Base-by-base conservation (phyloP, 2,329 filamentous ascomycete genomes). In the Paramyrothecium sp. region DNA sequence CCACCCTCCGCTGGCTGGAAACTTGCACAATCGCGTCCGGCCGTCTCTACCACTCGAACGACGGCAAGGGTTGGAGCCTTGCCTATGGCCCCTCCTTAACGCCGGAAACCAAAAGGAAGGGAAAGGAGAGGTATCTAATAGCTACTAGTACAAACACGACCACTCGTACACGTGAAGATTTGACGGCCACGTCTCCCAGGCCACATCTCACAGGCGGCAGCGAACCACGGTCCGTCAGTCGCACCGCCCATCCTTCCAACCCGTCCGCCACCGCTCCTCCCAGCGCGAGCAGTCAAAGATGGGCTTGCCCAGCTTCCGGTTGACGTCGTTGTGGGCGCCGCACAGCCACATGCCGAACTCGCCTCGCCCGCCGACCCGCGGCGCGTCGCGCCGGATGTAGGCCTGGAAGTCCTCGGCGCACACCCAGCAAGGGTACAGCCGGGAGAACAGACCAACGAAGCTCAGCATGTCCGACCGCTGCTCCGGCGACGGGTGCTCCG, bases 241-340 rank as follows among this genome's bases (percentile, higher is more conserved):
- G 65, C 85, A 88, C 3, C 83, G 78, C 30, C 85, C 85, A 67
- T 88, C 88, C 71, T 84, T 86, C 89, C 90, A 97, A 0, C 95
- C 95, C 1, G 90, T 95, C 75, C 90, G 82, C 95, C 95, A 99
- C 72, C 95, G 84, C 81, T 98, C 91, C 73, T 97, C 88, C 94
- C 95, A 98, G 67, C 81, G 85, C 56, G 79, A 80, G 76, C 95
- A 99, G 80, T 99, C 92, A 76, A 99, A 99, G 65, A 83, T 83
- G 58, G 85, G 81, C 82, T 99, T 99, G 53, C 95, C 95, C 65
- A 99, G 74, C 79, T 97, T 98, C 59, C 81, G 80, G 73, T 96
- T 96, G 50, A 96, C 91, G 26, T 90, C 90, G 74, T 96, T 96
- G 73, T 96, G 91, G 59, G 91, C 91, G 67, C 90, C 87, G 69